Base-by-base conservation (phyloP, 768 basidiomycete genomes). In the Botryobasidium botryosum region DNA sequence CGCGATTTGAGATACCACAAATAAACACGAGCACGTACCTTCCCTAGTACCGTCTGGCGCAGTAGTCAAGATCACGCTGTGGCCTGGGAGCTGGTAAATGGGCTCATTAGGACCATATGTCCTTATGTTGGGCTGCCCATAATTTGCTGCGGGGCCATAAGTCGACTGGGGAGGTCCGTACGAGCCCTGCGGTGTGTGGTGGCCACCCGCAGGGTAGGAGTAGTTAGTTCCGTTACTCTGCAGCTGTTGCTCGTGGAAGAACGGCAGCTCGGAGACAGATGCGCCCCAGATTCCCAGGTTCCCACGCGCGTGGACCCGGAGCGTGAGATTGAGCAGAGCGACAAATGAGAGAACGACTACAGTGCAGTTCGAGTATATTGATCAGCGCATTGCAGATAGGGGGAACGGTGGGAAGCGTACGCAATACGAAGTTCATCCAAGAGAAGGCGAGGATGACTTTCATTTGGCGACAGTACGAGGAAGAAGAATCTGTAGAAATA, bases 401-500 rank as follows among this genome's bases (percentile, higher is more conserved):
- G 15, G 20, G 41, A 10, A 20, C 40, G 10, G 10, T 27, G 23
- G 8, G 27, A 42, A 13, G 24, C 49, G 31, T 36, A 50, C 47
- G 29, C 21, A 50, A 21, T 24, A 33, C 45, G 28, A 50, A 50
- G 10, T 51, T 48, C 10, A 40, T 33, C 24, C 50, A 50, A 3
- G 48, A 49, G 36, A 49, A 49, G 33, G 48, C 44, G 47, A 44
- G 35, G 37, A 49, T 46, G 20, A 39, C 46, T 35, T 49, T 49
- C 25, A 33, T 40, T 35, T 49, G 35, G 13, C 48, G 48, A 40
- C 48, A 49, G 20, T 31, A 49, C 23, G 41, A 35, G 15, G 27
- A 27, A 13, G 44, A 13, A 2, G 48, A 48, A 15, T 38, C 48
- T 49, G 6, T 12, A 6, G n/a, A 29, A 15, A 36, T 10, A 2